Evolutionary conservation across 129 eudicot species (phyloP).

Genomic region (Chrysanthemum makinoi): DNA sequence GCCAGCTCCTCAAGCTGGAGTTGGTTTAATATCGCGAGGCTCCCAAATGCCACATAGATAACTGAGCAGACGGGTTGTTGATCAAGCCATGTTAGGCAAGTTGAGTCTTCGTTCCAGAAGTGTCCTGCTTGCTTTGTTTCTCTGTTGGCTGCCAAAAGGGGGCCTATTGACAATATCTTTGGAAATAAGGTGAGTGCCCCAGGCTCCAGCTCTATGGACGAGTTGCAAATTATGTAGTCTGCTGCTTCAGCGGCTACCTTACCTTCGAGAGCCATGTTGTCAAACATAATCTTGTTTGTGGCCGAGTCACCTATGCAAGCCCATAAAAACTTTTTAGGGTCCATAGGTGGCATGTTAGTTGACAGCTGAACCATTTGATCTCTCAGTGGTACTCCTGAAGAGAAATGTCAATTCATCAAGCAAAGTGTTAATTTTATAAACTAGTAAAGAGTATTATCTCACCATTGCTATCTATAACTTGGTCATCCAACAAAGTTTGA

Average conservation of each 20-base stretch:
- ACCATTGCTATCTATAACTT: constrained; percentile 29
- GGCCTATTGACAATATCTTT: constrained; percentile 48
- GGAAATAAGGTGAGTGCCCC: constrained; percentile 34
- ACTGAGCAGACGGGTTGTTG: constrained; percentile 38
- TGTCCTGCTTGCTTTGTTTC: constrained; percentile 31
- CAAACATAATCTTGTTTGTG: constrained; percentile 21
- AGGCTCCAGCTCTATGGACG: constrained; percentile 42
- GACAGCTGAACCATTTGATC: constrained; percentile 40
- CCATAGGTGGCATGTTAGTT: constrained; percentile 42
- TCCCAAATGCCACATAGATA: constrained; percentile 65
- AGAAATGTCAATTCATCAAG: neutral
- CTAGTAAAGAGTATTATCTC: neutral
- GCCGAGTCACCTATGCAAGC: constrained; percentile 15
- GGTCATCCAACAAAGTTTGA: constrained; percentile 40
- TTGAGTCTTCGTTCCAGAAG: constrained; percentile 54
- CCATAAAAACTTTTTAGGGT: constrained; percentile 41
- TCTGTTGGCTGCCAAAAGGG: constrained; percentile 41
- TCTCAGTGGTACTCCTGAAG: constrained; percentile 38
- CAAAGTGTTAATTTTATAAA: neutral
- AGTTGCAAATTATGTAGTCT: constrained; percentile 45
- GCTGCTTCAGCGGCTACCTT: constrained; percentile 30
- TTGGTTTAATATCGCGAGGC: constrained; percentile 36
- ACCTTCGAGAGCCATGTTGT: neutral
- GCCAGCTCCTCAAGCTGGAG: constrained; percentile 54
- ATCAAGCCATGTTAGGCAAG: constrained; percentile 66